phyloP scores from a whole-genome alignment of 805 yeast species.

The Nakazawaea wickerhamii region DNA sequence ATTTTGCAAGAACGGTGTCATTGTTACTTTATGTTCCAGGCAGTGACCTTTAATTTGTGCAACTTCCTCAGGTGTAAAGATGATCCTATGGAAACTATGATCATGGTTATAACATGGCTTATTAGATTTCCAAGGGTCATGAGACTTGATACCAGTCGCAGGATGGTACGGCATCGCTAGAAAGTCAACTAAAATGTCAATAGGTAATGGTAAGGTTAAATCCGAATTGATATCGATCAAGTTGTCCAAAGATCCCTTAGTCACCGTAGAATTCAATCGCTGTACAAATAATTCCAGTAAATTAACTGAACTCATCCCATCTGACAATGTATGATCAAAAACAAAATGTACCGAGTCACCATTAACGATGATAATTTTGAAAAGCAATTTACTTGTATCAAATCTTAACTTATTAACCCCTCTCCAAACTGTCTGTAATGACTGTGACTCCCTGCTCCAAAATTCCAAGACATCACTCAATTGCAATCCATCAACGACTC shows the following conservation, averaged over 20 bases:
- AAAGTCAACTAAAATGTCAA: conserved; percentile 9
- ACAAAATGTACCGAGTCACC: conserved; percentile 2
- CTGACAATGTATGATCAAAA: conserved; percentile 9
- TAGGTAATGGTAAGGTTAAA: conserved; percentile 7
- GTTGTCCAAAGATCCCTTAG: no score
- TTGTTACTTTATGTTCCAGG: background rate
- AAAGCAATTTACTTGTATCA: background rate
- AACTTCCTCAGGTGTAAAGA: background rate
- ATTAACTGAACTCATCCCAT: conserved; percentile 8
- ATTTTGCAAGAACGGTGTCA: conserved; percentile 5
- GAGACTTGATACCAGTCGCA: background rate
- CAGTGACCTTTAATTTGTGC: background rate
- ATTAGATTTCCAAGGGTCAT: conserved; percentile 3
- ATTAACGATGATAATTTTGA: conserved; percentile 9
- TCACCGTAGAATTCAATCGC: background rate
- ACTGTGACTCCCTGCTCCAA: background rate
- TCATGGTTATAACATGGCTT: background rate
- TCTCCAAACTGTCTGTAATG: background rate
- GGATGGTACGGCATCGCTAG: background rate
- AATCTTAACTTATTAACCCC: conserved; percentile 1
- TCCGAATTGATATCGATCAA: background rate
- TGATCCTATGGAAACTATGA: conserved; percentile 1
- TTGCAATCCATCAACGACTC: background rate
- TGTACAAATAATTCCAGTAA: conserved; percentile 2
- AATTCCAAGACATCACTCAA: conserved; percentile 8